Evolutionary conservation across 2,329 filamentous ascomycete genomes (phyloP).

Genomic region (Phoma herbarum): DNA sequence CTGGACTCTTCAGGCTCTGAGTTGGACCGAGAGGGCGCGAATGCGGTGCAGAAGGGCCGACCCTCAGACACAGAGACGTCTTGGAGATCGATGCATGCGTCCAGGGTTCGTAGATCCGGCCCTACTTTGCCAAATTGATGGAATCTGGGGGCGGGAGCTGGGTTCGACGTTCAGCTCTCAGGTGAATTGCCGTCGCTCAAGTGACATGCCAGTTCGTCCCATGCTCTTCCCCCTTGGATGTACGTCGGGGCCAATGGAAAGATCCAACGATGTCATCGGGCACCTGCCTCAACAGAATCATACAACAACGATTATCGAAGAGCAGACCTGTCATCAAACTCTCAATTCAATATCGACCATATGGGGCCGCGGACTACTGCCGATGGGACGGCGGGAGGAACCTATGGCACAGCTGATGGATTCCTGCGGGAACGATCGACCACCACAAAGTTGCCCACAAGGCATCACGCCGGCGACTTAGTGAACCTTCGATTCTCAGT

Average conservation of each 20-base stretch:
- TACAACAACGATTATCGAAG: neutral
- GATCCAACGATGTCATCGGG: neutral
- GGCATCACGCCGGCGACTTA: neutral
- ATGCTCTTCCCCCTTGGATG: neutral
- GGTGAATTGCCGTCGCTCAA: neutral
- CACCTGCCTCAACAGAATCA: neutral
- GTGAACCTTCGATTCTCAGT: neutral
- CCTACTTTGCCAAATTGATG: slow-evolving; percentile 4
- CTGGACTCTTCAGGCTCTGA: neutral
- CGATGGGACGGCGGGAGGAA: slow-evolving; percentile 1
- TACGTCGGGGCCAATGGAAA: neutral
- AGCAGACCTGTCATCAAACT: neutral
- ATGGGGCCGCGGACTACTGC: neutral
- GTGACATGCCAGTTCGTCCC: neutral
- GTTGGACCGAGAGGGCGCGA: slow-evolving; percentile 6
- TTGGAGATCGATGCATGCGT: neutral
- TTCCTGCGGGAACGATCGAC: slow-evolving; percentile 6
- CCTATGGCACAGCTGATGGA: neutral
- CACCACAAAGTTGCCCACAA: slow-evolving; percentile 1
- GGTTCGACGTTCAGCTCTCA: neutral
- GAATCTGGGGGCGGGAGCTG: slow-evolving; percentile 6
- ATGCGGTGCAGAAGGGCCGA: slow-evolving; percentile 16
- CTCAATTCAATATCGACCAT: neutral
- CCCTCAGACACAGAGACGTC: slow-evolving; percentile 1
- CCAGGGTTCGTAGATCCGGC: slow-evolving; percentile 10